A percentile compares a stretch with the other conserved stretches of the same genome.
Conservation (phyloP, 306 rosid species). For the Abrus precatorius region DNA sequence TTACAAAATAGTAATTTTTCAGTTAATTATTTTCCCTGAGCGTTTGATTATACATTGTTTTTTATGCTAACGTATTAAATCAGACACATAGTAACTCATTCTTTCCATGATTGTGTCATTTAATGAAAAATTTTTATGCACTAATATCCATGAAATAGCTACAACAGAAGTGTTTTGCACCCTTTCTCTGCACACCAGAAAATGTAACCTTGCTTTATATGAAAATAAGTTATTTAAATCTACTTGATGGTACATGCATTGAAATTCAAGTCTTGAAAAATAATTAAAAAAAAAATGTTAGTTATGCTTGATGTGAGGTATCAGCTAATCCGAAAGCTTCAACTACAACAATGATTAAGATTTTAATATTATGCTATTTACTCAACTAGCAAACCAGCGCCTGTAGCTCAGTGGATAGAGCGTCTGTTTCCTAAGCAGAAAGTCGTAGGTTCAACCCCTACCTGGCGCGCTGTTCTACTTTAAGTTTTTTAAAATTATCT, state of each 20-base stretch:
- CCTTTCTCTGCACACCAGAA: too few species aligned
- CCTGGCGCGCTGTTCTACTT: slow-evolving; percentile 50
- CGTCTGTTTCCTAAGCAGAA: slow-evolving; percentile 85
- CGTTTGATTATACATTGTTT: not conserved
- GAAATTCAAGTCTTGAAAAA: not conserved
- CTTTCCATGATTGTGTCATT: not conserved
- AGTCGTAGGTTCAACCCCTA: slow-evolving; percentile 73
- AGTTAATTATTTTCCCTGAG: not conserved
- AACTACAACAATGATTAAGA: too few species aligned
- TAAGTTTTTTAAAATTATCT: too few species aligned
- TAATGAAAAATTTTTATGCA: too few species aligned
- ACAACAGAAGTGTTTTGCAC: too few species aligned
- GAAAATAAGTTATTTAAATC: not conserved
- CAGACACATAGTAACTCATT: not conserved
- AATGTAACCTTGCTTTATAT: too few species aligned
- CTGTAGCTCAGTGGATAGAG: slow-evolving; percentile 84
- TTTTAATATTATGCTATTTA: too few species aligned
- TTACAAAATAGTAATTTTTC: not conserved
- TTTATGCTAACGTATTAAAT: not conserved
- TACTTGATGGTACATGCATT: not conserved
- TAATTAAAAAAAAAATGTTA: too few species aligned
- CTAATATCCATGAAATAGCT: too few species aligned
- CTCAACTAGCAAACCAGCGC: slow-evolving; percentile 14
- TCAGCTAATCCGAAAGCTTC: slow-evolving; percentile 14
- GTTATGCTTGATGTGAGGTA: slow-evolving; percentile 28